Conservation (phyloP, 2,329 filamentous ascomycete genomes). For the Diaporthe amygdali region DNA sequence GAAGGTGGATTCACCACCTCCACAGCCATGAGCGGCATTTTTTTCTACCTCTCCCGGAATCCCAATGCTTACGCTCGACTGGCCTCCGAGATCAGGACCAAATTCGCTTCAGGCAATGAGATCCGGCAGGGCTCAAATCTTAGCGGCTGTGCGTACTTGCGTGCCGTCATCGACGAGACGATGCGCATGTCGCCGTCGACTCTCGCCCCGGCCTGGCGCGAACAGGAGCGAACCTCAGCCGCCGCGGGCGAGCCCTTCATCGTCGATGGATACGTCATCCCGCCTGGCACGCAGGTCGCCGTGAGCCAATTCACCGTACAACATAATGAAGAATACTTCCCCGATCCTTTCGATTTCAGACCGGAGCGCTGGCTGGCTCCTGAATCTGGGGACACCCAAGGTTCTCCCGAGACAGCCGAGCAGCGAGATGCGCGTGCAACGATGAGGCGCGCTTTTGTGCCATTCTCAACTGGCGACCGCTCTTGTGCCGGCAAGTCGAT, state of each 20-base stretch:
- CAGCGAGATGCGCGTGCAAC: neutral
- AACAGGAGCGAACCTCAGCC: conserved; percentile 26
- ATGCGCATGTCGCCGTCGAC: conserved; percentile 19
- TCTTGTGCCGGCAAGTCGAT: conserved; percentile 21
- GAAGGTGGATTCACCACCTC: conserved; percentile 26
- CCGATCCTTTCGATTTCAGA: neutral
- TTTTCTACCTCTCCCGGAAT: conserved; percentile 30
- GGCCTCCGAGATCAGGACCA: neutral
- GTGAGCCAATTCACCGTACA: neutral
- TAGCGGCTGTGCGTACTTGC: conserved; percentile 29
- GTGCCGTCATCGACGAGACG: conserved; percentile 19
- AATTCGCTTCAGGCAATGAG: neutral
- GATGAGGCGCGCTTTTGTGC: conserved; percentile 11
- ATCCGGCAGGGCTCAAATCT: conserved; percentile 24
- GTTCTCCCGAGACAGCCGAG: neutral
- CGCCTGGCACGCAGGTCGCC: neutral
- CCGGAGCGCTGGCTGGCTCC: neutral
- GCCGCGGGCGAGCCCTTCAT: conserved; percentile 1
- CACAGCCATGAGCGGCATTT: conserved; percentile 24
- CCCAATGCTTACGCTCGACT: conserved; percentile 20
- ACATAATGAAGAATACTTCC: neutral
- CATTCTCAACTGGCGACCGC: conserved; percentile 8
- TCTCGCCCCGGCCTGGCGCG: conserved; percentile 23
- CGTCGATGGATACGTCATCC: neutral
- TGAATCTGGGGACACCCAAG: neutral